Evolutionary conservation across 1,284 basidiomycete species (phyloP).

Genomic region (Boletus semigastroideus): DNA sequence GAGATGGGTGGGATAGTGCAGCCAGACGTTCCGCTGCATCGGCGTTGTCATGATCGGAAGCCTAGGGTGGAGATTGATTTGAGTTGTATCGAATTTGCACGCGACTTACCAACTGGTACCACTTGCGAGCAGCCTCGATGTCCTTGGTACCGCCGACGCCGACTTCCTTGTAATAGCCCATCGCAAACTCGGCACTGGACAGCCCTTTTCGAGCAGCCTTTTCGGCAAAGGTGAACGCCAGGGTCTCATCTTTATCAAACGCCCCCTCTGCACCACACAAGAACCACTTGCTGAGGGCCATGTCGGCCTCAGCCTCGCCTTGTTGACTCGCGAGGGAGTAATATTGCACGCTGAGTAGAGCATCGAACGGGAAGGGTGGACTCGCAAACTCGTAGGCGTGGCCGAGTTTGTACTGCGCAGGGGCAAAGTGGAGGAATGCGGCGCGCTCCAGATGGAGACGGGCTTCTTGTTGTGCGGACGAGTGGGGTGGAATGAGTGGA

Average conservation of each 20-base stretch:
- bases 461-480: slow-evolving; percentile 40
- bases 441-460: slow-evolving; percentile 73
- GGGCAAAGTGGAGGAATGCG: slow-evolving; percentile 83
- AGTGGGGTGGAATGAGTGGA: slow-evolving; percentile 48
- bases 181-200: slow-evolving; percentile 87
- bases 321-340: slow-evolving; percentile 85
- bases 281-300: slow-evolving; percentile 96
- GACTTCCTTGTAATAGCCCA: slow-evolving; percentile 91
- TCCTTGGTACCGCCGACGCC: slow-evolving; percentile 72
- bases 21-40: slow-evolving; percentile 79
- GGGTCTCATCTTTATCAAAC: slow-evolving; percentile 87
- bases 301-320: slow-evolving; percentile 90
- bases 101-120: slow-evolving; percentile 63
- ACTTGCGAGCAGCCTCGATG: slow-evolving; percentile 60
- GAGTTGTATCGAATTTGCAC: background rate
- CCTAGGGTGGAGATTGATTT: slow-evolving; percentile 33
- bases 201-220: slow-evolving; percentile 84
- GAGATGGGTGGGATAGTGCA: slow-evolving; percentile 61
- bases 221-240: slow-evolving; percentile 90
- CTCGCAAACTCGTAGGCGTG: slow-evolving; percentile 91
- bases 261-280: slow-evolving; percentile 78
- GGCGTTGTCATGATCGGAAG: slow-evolving; percentile 74
- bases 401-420: slow-evolving; percentile 93
- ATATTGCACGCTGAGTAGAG: slow-evolving; percentile 89
- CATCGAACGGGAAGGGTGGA: slow-evolving; percentile 85